phyloP scores from a whole-genome alignment of 2,329 filamentous ascomycete genomes.

The Cercospora janseana region DNA sequence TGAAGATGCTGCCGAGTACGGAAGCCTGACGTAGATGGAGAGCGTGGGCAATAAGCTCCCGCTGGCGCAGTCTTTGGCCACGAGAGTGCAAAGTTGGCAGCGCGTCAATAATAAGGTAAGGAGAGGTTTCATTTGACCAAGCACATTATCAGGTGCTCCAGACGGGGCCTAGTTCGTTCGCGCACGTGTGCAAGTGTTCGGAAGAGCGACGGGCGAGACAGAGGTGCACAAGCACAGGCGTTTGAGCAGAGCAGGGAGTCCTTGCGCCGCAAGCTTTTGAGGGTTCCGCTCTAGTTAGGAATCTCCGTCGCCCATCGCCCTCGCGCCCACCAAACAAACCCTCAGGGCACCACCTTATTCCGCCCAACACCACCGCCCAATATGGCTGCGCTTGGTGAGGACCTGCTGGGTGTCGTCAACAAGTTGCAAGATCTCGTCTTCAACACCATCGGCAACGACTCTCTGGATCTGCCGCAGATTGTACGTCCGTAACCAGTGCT shows the following conservation, averaged over 20 bases:
- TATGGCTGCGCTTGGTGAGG: slow-evolving; percentile 95
- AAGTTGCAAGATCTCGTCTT: slow-evolving; percentile 98
- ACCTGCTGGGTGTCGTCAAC: slow-evolving; percentile 93
- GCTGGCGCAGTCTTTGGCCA: not conserved
- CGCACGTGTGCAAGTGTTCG: slow-evolving; percentile 1
- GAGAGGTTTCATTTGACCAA: not conserved
- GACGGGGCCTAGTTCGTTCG: not conserved
- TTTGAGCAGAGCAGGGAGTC: not conserved
- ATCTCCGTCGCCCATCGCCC: slow-evolving; percentile 6
- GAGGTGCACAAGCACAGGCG: not conserved
- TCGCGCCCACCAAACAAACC: slow-evolving; percentile 7
- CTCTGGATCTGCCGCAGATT: slow-evolving; percentile 94
- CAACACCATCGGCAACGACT: slow-evolving; percentile 99
- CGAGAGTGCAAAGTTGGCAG: slow-evolving; percentile 3
- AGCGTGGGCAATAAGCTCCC: not conserved
- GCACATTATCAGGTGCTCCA: not conserved
- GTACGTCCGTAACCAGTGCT: slow-evolving; percentile 56
- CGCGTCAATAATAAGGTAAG: too few species aligned
- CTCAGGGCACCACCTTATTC: slow-evolving; percentile 1
- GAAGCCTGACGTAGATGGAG: not conserved
- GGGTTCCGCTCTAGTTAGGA: slow-evolving; percentile 2
- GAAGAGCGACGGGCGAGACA: slow-evolving; percentile 4
- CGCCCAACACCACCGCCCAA: slow-evolving; percentile 11
- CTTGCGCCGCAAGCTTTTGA: slow-evolving; percentile 8
- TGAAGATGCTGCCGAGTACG: not conserved